Conservation (phyloP, 495 filamentous ascomycete species). For the Evernia prunastri region DNA sequence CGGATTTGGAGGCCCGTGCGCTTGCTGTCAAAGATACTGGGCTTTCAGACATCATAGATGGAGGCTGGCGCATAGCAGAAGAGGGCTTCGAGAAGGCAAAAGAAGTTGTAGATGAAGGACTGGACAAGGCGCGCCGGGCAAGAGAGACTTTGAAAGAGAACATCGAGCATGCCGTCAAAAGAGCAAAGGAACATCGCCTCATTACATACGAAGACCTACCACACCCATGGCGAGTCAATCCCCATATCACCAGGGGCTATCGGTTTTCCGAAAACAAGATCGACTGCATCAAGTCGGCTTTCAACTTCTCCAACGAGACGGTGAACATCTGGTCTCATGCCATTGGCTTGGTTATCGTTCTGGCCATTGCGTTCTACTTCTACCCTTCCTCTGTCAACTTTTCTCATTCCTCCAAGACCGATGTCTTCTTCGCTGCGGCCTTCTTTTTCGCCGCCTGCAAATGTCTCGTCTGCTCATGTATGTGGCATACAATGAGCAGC, state of each 20-base stretch:
- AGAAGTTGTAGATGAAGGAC: constrained; percentile 77
- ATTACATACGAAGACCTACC: constrained; percentile 88
- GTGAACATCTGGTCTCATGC: constrained; percentile 98
- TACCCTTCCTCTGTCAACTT: constrained; percentile 86
- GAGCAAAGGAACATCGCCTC: constrained; percentile 73
- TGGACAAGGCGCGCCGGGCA: constrained; percentile 70
- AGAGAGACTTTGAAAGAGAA: constrained; percentile 70
- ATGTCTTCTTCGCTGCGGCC: constrained; percentile 80
- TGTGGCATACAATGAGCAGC: constrained; percentile 98
- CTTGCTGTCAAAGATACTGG: constrained; percentile 58
- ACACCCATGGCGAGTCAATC: constrained; percentile 89
- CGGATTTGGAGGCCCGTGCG: constrained; percentile 78
- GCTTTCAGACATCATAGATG: constrained; percentile 55
- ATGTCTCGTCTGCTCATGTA: constrained; percentile 86
- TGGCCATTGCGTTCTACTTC: constrained; percentile 91
- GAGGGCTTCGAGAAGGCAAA: constrained; percentile 62
- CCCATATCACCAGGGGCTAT: constrained; percentile 84
- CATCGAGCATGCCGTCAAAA: constrained; percentile 69
- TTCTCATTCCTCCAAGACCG: constrained; percentile 72
- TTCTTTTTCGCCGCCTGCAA: constrained; percentile 98
- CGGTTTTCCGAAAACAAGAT: constrained; percentile 85
- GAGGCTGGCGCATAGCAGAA: constrained; percentile 65
- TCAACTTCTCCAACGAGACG: constrained; percentile 80
- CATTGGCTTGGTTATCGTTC: constrained; percentile 77
- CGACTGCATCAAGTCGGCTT: constrained; percentile 77